Evolutionary conservation across 164 flowering plant species (phyloP).

Genomic region (Vitis rotundifolia): DNA sequence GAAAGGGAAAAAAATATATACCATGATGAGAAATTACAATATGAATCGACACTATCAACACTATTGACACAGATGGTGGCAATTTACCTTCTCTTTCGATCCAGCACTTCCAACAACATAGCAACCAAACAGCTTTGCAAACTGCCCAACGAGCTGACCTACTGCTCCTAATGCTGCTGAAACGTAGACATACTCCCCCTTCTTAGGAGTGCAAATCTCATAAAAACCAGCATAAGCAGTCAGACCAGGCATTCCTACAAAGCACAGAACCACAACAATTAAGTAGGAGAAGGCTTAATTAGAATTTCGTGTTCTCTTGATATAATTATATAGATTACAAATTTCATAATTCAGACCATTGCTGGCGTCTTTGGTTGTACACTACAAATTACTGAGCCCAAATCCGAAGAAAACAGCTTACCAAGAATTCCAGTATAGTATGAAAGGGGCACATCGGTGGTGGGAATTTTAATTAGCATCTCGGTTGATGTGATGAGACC

Average conservation of each 20-base stretch:
- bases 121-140: constrained; percentile 55
- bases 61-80: too few species aligned
- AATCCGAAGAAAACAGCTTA: constrained; percentile 1
- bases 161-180: constrained; percentile 68
- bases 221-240: constrained; percentile 61
- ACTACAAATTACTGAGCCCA: too few species aligned
- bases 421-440: constrained; percentile 45
- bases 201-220: constrained; percentile 51
- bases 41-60: too few species aligned
- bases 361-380: too few species aligned
- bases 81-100: constrained; percentile 46
- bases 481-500: constrained; percentile 22
- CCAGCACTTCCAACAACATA: constrained; percentile 75
- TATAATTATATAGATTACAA: too few species aligned
- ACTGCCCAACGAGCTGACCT: constrained; percentile 64
- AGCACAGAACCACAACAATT: not conserved
- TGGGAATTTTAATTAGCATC: constrained; percentile 33
- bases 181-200: constrained; percentile 48
- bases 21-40: too few species aligned
- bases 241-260: constrained; percentile 56
- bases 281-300: too few species aligned
- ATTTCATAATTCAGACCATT: too few species aligned
- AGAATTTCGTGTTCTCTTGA: too few species aligned
- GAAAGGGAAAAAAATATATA: too few species aligned
- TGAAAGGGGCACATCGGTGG: constrained; percentile 52